Base-by-base conservation (phyloP, 2,329 filamentous ascomycete species). In the Rhexocercosporidium sp. region DNA sequence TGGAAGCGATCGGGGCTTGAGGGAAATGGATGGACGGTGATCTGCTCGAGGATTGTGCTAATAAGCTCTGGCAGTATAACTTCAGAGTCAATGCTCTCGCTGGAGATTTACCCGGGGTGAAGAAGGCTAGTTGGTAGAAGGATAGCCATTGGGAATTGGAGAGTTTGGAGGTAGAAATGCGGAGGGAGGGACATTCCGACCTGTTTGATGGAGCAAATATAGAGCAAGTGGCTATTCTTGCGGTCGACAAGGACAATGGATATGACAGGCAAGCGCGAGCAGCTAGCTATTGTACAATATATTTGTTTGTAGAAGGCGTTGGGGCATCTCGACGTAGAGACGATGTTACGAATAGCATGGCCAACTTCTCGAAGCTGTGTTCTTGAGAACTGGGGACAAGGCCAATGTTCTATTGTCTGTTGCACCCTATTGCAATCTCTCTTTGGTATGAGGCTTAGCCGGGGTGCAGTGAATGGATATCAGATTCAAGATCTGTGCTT, bases 71-170 rank as follows among this genome's bases (percentile, higher is more conserved):
- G 37, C 25, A 98, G 95, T 99, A 87, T 80, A 93, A 95, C 83
- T 99, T 99, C 83, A 88, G 96, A 79, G 84, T 96, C 81, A 90
- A 97, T 79, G 96, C 96, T 20, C 82, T 97, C 70, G 90, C 87
- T 37, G 96, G 96, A 60, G 88, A 93, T 69, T 79, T 99, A 62
- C 95, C 96, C 0, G 96, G 96, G 75, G 96, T 99, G 64, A 93
- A 90, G 86, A 97, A 97, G 84, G 96, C 96, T 59, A 96, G 92
- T 81, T 99, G 96, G 96, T 99, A 92, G 79, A 69, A 11, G 57
- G 16, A 20, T 9, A n/a, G 6, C 3, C 14, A 12, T 22, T 39
- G 27, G 29, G 44, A 20, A 51, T 16, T 16, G 25, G 27, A 8
- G 1, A 11, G 39, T 47, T 18, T 20, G 7, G n/a, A 41, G 29